Conservation (phyloP, 2,329 filamentous ascomycete species). For the Aspergillus niger region DNA sequence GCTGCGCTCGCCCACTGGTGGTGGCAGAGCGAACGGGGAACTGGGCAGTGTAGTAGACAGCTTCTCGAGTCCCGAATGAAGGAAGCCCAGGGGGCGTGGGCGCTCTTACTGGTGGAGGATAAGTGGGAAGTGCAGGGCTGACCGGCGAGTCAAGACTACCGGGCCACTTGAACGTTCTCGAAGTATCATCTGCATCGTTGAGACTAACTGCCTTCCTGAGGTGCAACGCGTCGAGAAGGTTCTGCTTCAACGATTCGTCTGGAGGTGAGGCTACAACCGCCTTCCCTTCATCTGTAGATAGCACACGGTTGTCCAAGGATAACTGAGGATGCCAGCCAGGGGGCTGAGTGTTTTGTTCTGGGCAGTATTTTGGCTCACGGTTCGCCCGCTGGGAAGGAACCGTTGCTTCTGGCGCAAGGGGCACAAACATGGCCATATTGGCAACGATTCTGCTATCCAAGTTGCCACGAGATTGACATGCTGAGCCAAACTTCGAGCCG, state of each 20-base stretch:
- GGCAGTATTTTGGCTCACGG: neutral
- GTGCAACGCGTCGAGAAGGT: neutral
- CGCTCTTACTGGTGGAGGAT: slow-evolving; percentile 40
- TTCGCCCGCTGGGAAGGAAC: neutral
- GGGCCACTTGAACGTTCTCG: slow-evolving; percentile 27
- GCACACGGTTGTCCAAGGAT: slow-evolving; percentile 14
- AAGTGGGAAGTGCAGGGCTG: slow-evolving; percentile 35
- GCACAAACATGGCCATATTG: slow-evolving; percentile 34
- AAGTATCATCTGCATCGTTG: slow-evolving; percentile 24
- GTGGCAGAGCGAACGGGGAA: slow-evolving; percentile 23
- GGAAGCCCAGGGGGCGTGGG: slow-evolving; percentile 49
- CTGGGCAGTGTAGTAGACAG: slow-evolving; percentile 34
- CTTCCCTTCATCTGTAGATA: neutral
- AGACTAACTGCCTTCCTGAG: slow-evolving; percentile 31
- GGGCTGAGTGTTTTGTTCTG: slow-evolving; percentile 10
- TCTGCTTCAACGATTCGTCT: neutral
- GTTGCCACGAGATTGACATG: slow-evolving; percentile 16
- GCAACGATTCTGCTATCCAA: slow-evolving; percentile 27
- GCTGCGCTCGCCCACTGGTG: slow-evolving; percentile 13
- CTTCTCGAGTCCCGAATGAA: slow-evolving; percentile 46
- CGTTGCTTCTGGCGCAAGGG: slow-evolving; percentile 16
- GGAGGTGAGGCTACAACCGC: neutral
- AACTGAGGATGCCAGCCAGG: slow-evolving; percentile 25
- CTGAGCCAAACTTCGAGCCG: slow-evolving; percentile 10
- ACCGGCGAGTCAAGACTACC: slow-evolving; percentile 29